These are phyloP conservation scores for Solanum chilense DNA, from an alignment of 257 asterid species.

Conservation along the genomic window DNA sequence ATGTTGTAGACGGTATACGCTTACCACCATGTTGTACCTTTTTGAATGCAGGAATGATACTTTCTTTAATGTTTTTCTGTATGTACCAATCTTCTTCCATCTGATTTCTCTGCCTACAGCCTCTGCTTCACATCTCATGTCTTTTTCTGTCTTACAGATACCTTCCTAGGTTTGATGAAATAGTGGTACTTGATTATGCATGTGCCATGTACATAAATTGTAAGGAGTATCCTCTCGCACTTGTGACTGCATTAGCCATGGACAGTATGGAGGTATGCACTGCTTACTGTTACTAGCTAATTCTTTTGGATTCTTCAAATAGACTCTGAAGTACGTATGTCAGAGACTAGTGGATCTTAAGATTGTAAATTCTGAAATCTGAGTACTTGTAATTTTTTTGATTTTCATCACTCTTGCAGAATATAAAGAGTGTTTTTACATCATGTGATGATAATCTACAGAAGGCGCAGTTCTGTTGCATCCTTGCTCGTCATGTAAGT, in stretches of 20 bases:
- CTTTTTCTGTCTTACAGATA: constrained; percentile 32
- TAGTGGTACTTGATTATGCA: constrained; percentile 65
- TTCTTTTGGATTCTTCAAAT: neutral
- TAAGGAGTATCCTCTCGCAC: constrained; percentile 74
- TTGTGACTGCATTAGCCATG: constrained; percentile 69
- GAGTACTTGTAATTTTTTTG: neutral
- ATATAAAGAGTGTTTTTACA: constrained; percentile 55
- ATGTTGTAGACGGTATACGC: neutral
- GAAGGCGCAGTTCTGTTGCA: constrained; percentile 73
- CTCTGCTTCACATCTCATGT: neutral
- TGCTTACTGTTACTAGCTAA: neutral
- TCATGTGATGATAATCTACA: constrained; percentile 41
- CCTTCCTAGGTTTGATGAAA: constrained; percentile 91
- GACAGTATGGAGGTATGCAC: constrained; percentile 65
- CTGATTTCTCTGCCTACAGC: neutral
- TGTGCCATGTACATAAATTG: constrained; percentile 71
- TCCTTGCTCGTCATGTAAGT: constrained; percentile 93
- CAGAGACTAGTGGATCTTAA: neutral
- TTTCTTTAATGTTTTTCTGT: neutral
- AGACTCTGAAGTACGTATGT: neutral
- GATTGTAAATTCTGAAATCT: neutral
- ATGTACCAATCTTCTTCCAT: neutral
- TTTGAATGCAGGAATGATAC: neutral
- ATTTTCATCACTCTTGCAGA: constrained; percentile 19
- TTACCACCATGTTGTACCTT: neutral